Base-by-base conservation (phyloP, 495 filamentous ascomycete genomes). In the Talaromyces thailandensis region DNA sequence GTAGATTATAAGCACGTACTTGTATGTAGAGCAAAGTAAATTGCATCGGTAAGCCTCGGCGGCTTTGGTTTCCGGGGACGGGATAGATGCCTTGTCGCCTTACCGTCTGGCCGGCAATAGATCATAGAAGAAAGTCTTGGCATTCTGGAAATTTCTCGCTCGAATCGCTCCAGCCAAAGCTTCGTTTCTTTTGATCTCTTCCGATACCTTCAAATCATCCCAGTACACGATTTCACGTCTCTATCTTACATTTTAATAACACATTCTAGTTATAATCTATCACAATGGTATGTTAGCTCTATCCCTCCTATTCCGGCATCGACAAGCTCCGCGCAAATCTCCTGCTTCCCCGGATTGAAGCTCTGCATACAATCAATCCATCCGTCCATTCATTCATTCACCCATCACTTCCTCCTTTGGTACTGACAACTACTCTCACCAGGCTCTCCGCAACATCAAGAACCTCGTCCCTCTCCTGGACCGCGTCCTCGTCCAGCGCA, bases 401-500 rank as follows among this genome's bases (percentile, higher is more conserved):
- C 12, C 4, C 35, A 37, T 37, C 35, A 37, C 18, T 23, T 60
- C 14, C 35, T 58, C 5, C 1, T 6, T 29, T 45, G 21, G 3
- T 50, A 12, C 61, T 43, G 24, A 63, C n/a, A n/a, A 5, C 26
- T 37, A 55, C 4, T 31, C n/a, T 25, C 21, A 31, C 1, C 56
- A 64, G 63, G 84, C 91, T 71, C 84, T 99, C 82, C 93, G 92
- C 75, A 94, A 88, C 71, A 91, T 99, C 86, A 95, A 92, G 81
- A 88, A 87, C 74, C 92, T 99, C 70, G 89, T 88, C 48, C 94
- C 94, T 62, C 93, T 99, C 69, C 86, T 99, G 76, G 94, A 99
- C 87, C 94, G 94, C 73, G 91, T 99, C 67, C 86, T 99, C 63
- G 91, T 99, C 67, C 94, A 99, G 86, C 90, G 94, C 76, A 81